Percentiles rank a stretch among this genome's conserved stretches.
These are phyloP conservation scores for Inonotus obliquus DNA, from an alignment of 1,284 basidiomycete species.

Conservation along the genomic window DNA sequence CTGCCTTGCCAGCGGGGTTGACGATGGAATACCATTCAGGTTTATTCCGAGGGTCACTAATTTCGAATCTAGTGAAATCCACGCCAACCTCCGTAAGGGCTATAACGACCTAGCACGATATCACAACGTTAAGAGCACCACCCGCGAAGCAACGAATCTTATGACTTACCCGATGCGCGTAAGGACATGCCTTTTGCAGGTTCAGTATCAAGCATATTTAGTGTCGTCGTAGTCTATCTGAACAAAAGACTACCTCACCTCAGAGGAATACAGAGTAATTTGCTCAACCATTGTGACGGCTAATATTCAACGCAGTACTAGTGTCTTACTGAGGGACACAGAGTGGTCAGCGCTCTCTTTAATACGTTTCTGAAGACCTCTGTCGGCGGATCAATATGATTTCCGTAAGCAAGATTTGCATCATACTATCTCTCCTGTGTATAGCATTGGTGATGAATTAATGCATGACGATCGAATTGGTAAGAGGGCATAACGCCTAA, in stretches of 20 bases:
- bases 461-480: too few species aligned
- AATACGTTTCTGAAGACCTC: too few species aligned
- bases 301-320: too few species aligned
- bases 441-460: too few species aligned
- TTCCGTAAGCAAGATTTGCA: too few species aligned
- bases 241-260: conserved; percentile 28
- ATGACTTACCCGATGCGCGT: conserved; percentile 39
- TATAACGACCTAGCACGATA: conserved; percentile 41
- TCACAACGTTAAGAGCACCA: conserved; percentile 15
- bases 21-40: conserved; percentile 60
- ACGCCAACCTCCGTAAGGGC: conserved; percentile 53
- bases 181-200: conserved; percentile 38
- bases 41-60: conserved; percentile 59
- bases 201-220: background rate
- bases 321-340: too few species aligned
- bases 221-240: too few species aligned
- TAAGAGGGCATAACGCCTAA: too few species aligned
- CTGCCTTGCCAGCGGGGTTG: conserved; percentile 59
- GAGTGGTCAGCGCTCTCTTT: too few species aligned
- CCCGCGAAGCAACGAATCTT: background rate
- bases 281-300: conserved; percentile 22
- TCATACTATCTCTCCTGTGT: too few species aligned
- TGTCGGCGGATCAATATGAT: too few species aligned
- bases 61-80: conserved; percentile 43
- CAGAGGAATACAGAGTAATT: conserved; percentile 46